A percentile compares a stretch with the other conserved stretches of the same genome.
Conservation (phyloP, 2,329 filamentous ascomycete species). For the Colletotrichum spaethianum region DNA sequence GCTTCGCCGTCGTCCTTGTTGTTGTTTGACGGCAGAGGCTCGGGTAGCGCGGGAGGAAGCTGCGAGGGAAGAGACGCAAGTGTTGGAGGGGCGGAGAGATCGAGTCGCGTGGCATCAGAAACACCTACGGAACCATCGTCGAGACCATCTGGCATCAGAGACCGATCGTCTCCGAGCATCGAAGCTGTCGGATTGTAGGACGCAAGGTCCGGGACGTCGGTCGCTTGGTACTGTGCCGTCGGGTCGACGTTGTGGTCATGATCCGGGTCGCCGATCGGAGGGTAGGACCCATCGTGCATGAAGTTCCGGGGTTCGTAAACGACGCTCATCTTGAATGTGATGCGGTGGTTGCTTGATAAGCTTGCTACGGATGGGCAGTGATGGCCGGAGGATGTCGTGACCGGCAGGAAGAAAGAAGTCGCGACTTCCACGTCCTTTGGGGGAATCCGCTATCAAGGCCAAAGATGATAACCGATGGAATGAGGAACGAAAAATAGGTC, state of each 20-base stretch:
- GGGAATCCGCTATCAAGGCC: slow-evolving; percentile 5
- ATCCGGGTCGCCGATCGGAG: slow-evolving; percentile 61
- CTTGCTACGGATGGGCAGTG: slow-evolving; percentile 7
- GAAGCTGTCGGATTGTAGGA: slow-evolving; percentile 58
- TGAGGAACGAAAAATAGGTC: slow-evolving; percentile 1
- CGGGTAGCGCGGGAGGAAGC: slow-evolving; percentile 50
- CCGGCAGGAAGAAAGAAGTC: slow-evolving; percentile 7
- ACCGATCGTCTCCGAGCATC: slow-evolving; percentile 55
- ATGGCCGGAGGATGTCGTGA: slow-evolving; percentile 31
- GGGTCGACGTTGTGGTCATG: slow-evolving; percentile 53
- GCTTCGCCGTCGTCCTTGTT: slow-evolving; percentile 41
- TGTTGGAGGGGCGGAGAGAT: slow-evolving; percentile 50
- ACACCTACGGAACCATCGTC: slow-evolving; percentile 53
- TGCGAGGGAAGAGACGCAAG: slow-evolving; percentile 52
- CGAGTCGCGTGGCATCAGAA: slow-evolving; percentile 57
- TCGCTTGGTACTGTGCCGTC: slow-evolving; percentile 51
- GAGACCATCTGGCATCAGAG: slow-evolving; percentile 53
- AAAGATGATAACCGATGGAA: slow-evolving; percentile 5
- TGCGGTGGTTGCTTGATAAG: slow-evolving; percentile 43
- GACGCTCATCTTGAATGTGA: slow-evolving; percentile 61
- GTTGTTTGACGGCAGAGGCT: slow-evolving; percentile 47
- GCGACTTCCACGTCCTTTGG: slow-evolving; percentile 15
- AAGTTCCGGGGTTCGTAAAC: slow-evolving; percentile 66
- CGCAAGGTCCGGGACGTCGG: slow-evolving; percentile 59
- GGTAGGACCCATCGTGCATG: slow-evolving; percentile 63